Percentiles rank a stretch among this genome's conserved stretches.
phyloP scores from a whole-genome alignment of 352 stramenopile species.

The Plasmopara muralis region DNA sequence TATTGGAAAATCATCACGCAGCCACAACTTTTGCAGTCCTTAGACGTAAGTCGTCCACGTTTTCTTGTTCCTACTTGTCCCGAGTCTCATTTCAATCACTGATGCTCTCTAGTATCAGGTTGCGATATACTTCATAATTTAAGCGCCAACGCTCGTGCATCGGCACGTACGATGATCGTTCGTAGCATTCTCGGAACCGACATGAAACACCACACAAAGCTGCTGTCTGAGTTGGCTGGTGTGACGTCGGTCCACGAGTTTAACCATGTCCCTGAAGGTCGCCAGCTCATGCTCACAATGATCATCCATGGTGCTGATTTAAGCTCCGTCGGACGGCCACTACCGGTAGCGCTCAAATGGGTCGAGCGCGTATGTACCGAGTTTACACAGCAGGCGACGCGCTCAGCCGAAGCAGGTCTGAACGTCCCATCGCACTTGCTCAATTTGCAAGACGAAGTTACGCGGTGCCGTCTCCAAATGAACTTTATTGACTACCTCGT shows the following conservation, averaged over 20 bases:
- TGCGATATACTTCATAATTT: conserved; percentile 60
- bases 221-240: conserved; percentile 45
- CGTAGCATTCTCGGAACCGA: conserved; percentile 74
- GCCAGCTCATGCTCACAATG: conserved; percentile 76
- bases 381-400: conserved; percentile 67
- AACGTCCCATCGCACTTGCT: conserved; percentile 67
- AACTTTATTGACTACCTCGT: conserved; percentile 87
- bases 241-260: conserved; percentile 45
- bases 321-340: conserved; percentile 43
- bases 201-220: conserved; percentile 78
- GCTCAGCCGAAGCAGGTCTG: conserved; percentile 47
- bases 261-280: conserved; percentile 48
- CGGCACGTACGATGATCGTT: conserved; percentile 54
- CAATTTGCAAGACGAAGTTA: conserved; percentile 63
- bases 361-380: conserved; percentile 68
- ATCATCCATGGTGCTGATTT: conserved; percentile 79
- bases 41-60: conserved; percentile 25
- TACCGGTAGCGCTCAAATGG: conserved; percentile 53
- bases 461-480: conserved; percentile 59
- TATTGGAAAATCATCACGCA: conserved; percentile 85
- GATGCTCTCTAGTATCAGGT: conserved; percentile 20
- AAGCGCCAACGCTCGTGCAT: conserved; percentile 35
- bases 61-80: not conserved
- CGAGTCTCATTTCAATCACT: conserved; percentile 7
- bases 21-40: conserved; percentile 71